Evolutionary conservation across 2,329 filamentous ascomycete genomes (phyloP).

Genomic region (Colletotrichum melonis): DNA sequence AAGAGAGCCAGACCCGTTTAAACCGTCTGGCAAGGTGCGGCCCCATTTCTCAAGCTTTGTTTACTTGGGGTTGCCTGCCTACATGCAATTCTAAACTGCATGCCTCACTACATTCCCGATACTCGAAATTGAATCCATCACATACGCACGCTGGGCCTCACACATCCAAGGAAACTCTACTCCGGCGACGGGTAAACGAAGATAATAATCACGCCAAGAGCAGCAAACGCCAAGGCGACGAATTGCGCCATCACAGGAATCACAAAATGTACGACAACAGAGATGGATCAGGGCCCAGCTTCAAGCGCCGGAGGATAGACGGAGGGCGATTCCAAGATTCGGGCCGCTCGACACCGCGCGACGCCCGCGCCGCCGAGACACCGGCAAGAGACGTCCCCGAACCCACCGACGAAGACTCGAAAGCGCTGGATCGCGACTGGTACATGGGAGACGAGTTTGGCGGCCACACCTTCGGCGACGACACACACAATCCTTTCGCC

Average conservation of each 20-base stretch:
- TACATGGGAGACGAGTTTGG: slow-evolving; percentile 89
- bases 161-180: not conserved
- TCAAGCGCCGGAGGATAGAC: slow-evolving; percentile 76
- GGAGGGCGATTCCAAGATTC: slow-evolving; percentile 44
- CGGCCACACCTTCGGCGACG: slow-evolving; percentile 86
- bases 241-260: not conserved
- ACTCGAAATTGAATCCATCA: not conserved
- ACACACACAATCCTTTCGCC: slow-evolving; percentile 92
- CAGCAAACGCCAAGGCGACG: not conserved
- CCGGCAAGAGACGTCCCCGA: slow-evolving; percentile 67
- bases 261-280: slow-evolving; percentile 44
- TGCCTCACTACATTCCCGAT: not conserved
- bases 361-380: slow-evolving; percentile 48
- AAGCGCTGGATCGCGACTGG: slow-evolving; percentile 90
- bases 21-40: not conserved
- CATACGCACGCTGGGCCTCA: not conserved
- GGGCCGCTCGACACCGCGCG: slow-evolving; percentile 53
- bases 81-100: not conserved
- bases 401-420: slow-evolving; percentile 75
- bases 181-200: not conserved
- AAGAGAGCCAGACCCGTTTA: not conserved
- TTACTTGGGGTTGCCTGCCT: slow-evolving; percentile 3
- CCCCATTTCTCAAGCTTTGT: slow-evolving; percentile 7
- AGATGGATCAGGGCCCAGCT: slow-evolving; percentile 54
- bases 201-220: not conserved